phyloP scores from a whole-genome alignment of 2,329 filamentous ascomycete genomes.

The Diplocarpon mali region DNA sequence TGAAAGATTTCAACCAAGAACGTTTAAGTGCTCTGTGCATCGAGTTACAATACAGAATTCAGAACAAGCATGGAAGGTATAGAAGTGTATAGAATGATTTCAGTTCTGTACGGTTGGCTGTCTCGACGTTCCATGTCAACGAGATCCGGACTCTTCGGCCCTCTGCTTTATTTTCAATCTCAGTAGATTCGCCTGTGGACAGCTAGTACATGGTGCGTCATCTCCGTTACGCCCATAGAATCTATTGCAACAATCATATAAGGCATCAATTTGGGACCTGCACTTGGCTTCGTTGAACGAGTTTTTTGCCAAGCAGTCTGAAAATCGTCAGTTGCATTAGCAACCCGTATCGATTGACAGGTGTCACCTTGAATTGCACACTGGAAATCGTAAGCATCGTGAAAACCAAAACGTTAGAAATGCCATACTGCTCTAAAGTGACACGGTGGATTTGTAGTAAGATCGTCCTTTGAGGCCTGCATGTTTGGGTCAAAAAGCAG shows the following conservation, averaged over 20 bases:
- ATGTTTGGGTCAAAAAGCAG: slow-evolving; percentile 8
- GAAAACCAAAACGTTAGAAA: not conserved
- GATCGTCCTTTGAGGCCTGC: slow-evolving; percentile 52
- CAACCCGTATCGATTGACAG: not conserved
- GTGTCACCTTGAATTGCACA: slow-evolving; percentile 78
- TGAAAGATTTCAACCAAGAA: too few relatives aligned
- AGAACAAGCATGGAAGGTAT: too few relatives aligned
- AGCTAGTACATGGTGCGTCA: slow-evolving; percentile 65
- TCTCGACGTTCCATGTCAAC: too few relatives aligned
- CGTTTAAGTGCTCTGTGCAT: too few relatives aligned
- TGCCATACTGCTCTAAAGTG: slow-evolving; percentile 68
- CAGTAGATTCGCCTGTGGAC: slow-evolving; percentile 71
- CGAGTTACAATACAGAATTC: too few relatives aligned
- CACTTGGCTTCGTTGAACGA: slow-evolving; percentile 81
- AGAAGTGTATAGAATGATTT: too few relatives aligned
- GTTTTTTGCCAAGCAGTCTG: slow-evolving; percentile 77
- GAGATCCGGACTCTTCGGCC: slow-evolving; percentile 7
- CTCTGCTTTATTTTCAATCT: slow-evolving; percentile 74
- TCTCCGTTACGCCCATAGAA: slow-evolving; percentile 79
- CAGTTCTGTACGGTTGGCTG: too few relatives aligned
- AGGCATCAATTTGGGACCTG: slow-evolving; percentile 61
- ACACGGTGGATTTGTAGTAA: slow-evolving; percentile 67
- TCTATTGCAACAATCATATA: slow-evolving; percentile 87
- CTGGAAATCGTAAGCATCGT: slow-evolving; percentile 31
- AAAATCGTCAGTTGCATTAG: slow-evolving; percentile 2